Evolutionary conservation across 2,329 filamentous ascomycete species (phyloP).

Genomic region (Sporothrix humicola): DNA sequence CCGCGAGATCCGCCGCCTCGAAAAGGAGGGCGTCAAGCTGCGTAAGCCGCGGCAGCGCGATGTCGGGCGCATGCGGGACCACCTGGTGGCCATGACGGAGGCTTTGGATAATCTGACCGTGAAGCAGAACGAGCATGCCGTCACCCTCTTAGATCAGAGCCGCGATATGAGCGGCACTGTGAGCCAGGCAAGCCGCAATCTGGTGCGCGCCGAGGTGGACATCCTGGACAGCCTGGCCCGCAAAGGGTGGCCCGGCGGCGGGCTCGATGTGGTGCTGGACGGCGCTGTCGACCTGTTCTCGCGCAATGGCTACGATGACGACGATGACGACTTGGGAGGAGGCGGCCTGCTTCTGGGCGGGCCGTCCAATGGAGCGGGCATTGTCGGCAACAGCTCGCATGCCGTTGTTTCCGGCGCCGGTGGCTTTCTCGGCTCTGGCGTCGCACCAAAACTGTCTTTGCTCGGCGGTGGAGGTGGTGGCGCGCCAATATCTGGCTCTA

Average conservation of each 20-base stretch:
- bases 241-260: conserved; percentile 71
- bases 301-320: conserved; percentile 34
- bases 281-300: conserved; percentile 63
- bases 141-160: conserved; percentile 64
- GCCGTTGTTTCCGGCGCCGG: conserved; percentile 44
- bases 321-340: conserved; percentile 33
- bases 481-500: conserved; percentile 31
- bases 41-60: conserved; percentile 63
- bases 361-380: conserved; percentile 24
- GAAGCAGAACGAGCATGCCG: conserved; percentile 65
- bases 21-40: conserved; percentile 68
- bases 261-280: conserved; percentile 69
- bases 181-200: conserved; percentile 67
- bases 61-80: conserved; percentile 65
- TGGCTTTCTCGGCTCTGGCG: conserved; percentile 29
- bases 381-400: conserved; percentile 34
- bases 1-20: conserved; percentile 66
- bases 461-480: conserved; percentile 44
- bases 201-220: conserved; percentile 71
- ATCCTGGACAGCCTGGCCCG: conserved; percentile 70
- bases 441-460: conserved; percentile 33
- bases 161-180: conserved; percentile 68
- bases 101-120: conserved; percentile 67
- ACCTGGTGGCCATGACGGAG: conserved; percentile 67
- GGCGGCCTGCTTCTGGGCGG: conserved; percentile 25